Evolutionary conservation across 2,329 filamentous ascomycete genomes (phyloP).

Genomic region (Phoma herbarum): DNA sequence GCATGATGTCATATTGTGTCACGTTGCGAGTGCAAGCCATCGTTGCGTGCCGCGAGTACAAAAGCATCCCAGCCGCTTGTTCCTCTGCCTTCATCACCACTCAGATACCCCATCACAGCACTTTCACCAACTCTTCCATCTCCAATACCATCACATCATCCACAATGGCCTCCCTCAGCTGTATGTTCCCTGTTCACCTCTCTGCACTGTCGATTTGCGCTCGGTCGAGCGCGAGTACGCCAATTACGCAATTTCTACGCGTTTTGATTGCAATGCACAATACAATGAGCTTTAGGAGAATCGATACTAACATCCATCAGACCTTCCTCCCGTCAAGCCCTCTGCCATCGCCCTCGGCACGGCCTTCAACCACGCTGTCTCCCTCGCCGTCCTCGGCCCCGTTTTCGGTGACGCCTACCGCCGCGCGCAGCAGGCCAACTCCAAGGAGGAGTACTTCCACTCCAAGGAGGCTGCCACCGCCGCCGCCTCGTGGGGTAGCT

Average conservation of each 20-base stretch:
- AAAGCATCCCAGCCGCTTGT: slow-evolving; percentile 45
- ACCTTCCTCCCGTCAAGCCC: slow-evolving; percentile 89
- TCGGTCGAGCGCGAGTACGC: slow-evolving; percentile 11
- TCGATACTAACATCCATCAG: slow-evolving; percentile 51
- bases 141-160: slow-evolving; percentile 31
- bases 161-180: slow-evolving; percentile 68
- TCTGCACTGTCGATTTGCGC: background rate
- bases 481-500: slow-evolving; percentile 88
- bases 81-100: slow-evolving; percentile 27
- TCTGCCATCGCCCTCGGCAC: slow-evolving; percentile 97
- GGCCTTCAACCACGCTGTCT: slow-evolving; percentile 91
- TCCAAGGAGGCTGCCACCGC: slow-evolving; percentile 91
- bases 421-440: slow-evolving; percentile 88
- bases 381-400: slow-evolving; percentile 84
- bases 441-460: slow-evolving; percentile 94
- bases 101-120: slow-evolving; percentile 22
- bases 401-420: slow-evolving; percentile 96
- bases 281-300: background rate
- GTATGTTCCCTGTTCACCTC: slow-evolving; percentile 54
- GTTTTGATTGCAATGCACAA: slow-evolving; percentile 13
- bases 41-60: slow-evolving; percentile 38
- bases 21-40: slow-evolving; percentile 40
- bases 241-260: slow-evolving; percentile 24
- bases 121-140: slow-evolving; percentile 27
- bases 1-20: slow-evolving; percentile 43